These are phyloP conservation scores for Lepidium didymum DNA, from an alignment of 345 rosid genomes.

Conservation along the genomic window DNA sequence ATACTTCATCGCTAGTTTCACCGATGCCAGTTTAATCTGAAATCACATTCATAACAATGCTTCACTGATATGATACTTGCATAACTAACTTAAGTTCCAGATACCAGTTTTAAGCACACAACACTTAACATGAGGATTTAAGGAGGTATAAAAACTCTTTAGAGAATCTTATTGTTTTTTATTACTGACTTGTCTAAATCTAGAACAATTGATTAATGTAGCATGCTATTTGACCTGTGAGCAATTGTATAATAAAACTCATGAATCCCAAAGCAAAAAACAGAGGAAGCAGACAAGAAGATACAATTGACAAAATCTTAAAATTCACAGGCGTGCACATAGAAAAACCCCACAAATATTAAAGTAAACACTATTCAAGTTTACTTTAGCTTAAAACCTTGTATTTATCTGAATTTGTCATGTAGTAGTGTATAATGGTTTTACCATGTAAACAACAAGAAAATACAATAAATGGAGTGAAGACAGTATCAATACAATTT, in stretches of 20 bases:
- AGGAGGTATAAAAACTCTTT: not conserved
- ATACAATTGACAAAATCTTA: constrained; percentile 19
- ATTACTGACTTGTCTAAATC: not conserved
- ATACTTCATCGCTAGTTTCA: constrained; percentile 90
- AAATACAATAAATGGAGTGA: constrained; percentile 23
- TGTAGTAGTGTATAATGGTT: constrained; percentile 19
- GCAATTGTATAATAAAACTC: not conserved
- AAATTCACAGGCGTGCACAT: constrained; percentile 48
- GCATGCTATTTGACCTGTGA: not conserved
- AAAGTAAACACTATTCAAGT: constrained; percentile 23
- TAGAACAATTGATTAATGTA: not conserved
- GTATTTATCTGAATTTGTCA: constrained; percentile 12
- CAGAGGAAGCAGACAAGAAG: constrained; percentile 40
- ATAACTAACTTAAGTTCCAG: not conserved
- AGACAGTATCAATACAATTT: constrained; percentile 13
- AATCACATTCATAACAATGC: not conserved
- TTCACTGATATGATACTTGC: not conserved
- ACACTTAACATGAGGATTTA: not conserved
- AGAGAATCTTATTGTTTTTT: constrained; percentile 21
- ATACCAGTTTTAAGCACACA: not conserved
- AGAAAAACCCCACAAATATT: constrained; percentile 30
- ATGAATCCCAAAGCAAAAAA: constrained; percentile 22
- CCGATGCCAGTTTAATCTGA: constrained; percentile 87
- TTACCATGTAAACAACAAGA: constrained; percentile 24
- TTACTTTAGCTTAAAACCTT: not conserved